These are phyloP conservation scores for Globisporangium middletonii DNA, from an alignment of 352 stramenopile species.

Conservation along the genomic window DNA sequence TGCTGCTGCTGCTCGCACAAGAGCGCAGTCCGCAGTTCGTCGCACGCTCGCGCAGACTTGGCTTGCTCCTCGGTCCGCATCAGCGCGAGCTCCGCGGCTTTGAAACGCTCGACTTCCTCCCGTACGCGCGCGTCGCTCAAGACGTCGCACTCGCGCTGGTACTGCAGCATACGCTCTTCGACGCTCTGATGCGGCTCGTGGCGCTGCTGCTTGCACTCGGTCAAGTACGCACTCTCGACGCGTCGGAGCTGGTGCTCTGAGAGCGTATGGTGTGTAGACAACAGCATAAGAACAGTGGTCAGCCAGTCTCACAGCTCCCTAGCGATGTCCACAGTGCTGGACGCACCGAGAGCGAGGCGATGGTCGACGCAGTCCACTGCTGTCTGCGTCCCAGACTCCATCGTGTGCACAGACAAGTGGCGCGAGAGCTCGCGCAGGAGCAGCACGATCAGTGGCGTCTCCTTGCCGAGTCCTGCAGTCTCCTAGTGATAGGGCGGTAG, in stretches of 20 bases:
- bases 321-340: not conserved
- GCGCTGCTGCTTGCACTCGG: slow-evolving; percentile 33
- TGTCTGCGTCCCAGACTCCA: slow-evolving; percentile 49
- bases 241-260: slow-evolving; percentile 59
- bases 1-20: slow-evolving; percentile 46
- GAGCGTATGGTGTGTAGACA: not conserved
- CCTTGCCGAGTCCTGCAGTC: slow-evolving; percentile 10
- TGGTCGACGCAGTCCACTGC: slow-evolving; percentile 62
- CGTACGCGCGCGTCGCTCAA: slow-evolving; percentile 45
- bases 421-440: slow-evolving; percentile 35
- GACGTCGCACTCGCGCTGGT: slow-evolving; percentile 62
- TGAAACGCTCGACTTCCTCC: slow-evolving; percentile 52
- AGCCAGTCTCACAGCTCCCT: too few relatives aligned
- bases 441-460: slow-evolving; percentile 23
- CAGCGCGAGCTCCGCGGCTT: slow-evolving; percentile 42
- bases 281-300: not conserved
- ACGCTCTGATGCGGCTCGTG: slow-evolving; percentile 27
- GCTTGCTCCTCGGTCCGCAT: slow-evolving; percentile 58
- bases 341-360: slow-evolving; percentile 40
- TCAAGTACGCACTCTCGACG: slow-evolving; percentile 57
- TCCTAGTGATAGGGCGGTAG: slow-evolving; percentile 10
- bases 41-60: slow-evolving; percentile 42
- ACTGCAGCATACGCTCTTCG: slow-evolving; percentile 59
- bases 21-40: slow-evolving; percentile 30
- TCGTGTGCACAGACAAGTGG: slow-evolving; percentile 26